These are phyloP conservation scores for Ogataea allantospora DNA, from an alignment of 805 yeast species.

Conservation along the genomic window DNA sequence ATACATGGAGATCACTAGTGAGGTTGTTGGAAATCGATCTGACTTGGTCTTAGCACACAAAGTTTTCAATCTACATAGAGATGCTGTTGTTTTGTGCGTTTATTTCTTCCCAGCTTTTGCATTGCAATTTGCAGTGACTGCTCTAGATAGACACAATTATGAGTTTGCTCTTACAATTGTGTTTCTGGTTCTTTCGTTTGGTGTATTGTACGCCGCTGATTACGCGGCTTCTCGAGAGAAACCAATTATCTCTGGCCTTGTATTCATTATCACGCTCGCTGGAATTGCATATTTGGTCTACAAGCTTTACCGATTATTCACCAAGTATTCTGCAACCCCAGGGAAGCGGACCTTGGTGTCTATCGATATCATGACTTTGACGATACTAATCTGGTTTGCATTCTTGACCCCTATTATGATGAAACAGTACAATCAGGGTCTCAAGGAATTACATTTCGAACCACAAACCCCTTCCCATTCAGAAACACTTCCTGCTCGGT, in stretches of 20 bases:
- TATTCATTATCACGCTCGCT: constrained; percentile 30
- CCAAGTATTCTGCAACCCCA: constrained; percentile 34
- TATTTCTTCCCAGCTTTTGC: constrained; percentile 47
- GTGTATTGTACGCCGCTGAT: constrained; percentile 39
- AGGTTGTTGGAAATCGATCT: constrained; percentile 38
- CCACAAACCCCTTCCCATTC: not conserved
- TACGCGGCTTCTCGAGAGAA: constrained; percentile 37
- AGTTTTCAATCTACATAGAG: constrained; percentile 39
- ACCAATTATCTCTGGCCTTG: constrained; percentile 19
- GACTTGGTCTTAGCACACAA: constrained; percentile 34
- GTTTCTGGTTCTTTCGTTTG: constrained; percentile 25
- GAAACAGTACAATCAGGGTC: constrained; percentile 16
- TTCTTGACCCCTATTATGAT: constrained; percentile 11
- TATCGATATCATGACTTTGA: constrained; percentile 39
- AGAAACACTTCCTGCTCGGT: not conserved
- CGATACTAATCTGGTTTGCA: constrained; percentile 33
- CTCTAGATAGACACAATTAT: constrained; percentile 35
- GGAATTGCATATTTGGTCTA: constrained; percentile 42
- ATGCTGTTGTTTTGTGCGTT: constrained; percentile 29
- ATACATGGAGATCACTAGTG: constrained; percentile 18
- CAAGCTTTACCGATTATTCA: constrained; percentile 39
- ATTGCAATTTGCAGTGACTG: constrained; percentile 42
- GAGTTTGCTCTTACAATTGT: constrained; percentile 45
- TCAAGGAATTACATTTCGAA: constrained; percentile 11
- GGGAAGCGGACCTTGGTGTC: constrained; percentile 42